Evolutionary conservation across 257 asterid genomes (phyloP), one percentile per base, ranked within the genome.

Genomic region (Solanum chilense): DNA sequence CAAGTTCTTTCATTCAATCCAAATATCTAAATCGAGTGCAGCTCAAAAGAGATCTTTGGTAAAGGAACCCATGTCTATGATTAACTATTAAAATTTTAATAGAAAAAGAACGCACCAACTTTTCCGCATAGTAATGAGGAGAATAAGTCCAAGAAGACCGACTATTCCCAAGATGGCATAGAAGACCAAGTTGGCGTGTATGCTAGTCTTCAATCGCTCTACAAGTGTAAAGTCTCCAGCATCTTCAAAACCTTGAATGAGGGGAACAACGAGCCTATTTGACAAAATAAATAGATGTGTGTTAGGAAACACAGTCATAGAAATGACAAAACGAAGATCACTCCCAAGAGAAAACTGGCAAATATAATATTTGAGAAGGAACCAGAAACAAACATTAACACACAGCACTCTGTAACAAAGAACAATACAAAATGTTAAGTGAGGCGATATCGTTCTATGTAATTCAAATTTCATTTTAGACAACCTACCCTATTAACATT

Each of bases 231-330:
- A 97, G 90, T 97, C 99, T 41, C 99, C 99, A 86, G 99, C 98
- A 90, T 97, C 99, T 94, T 97, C 99, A 89, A 92, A 97, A 89
- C 99, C 99, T 92, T 97, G 99, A 88, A 97, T 91, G 88, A 97
- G 99, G 88, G 99, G 99, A 90, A 93, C 99, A 84, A 90, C 98
- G 88, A 97, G 95, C 99, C 99, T 97, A 95, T 87, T 87, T 93
- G 87, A 75, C 85, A 29, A 81, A 16, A 49, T 29, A 81, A 81
- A 16, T 47, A 49, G 13, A 81, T 81, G 18, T 47, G 44, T 29
- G 69, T 81, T 81, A 81, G 69, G 84, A 27, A 80, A 16, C 66
- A 47, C 45, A 49, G 7, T 29, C 69, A 49, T 16, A 18, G 85
- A 81, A 80, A 49, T 81, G 68, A 49, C 44, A 29, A 80, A 49